Conservation (phyloP, 2,329 filamentous ascomycete genomes). For the Dothideomycetes sp. region DNA sequence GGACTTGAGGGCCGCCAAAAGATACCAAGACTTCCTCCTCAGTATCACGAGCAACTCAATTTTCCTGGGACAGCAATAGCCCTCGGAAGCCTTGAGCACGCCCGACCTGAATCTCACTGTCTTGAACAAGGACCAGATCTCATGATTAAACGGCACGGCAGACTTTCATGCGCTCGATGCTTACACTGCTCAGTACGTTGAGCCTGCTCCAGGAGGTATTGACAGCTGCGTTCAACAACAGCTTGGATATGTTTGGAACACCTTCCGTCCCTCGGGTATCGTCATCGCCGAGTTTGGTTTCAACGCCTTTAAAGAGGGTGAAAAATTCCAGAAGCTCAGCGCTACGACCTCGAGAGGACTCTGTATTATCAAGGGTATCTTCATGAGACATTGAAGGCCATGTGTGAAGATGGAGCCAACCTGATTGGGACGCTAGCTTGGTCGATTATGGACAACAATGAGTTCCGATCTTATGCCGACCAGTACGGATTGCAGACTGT, state of each 20-base stretch:
- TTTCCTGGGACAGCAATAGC: slow-evolving; percentile 44
- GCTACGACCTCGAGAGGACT: slow-evolving; percentile 45
- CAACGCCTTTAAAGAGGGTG: slow-evolving; percentile 37
- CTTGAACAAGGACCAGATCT: slow-evolving; percentile 40
- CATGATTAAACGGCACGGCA: slow-evolving; percentile 18
- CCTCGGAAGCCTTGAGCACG: slow-evolving; percentile 34
- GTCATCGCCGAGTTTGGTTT: slow-evolving; percentile 30
- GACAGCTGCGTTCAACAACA: slow-evolving; percentile 41
- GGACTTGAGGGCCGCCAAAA: slow-evolving; percentile 38
- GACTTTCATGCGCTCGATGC: slow-evolving; percentile 27
- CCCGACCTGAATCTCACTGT: slow-evolving; percentile 38
- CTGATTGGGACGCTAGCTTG: slow-evolving; percentile 27
- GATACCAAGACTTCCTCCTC: slow-evolving; percentile 37
- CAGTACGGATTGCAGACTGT: slow-evolving; percentile 48
- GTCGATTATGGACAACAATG: slow-evolving; percentile 28
- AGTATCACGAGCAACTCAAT: slow-evolving; percentile 46
- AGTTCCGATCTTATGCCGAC: slow-evolving; percentile 41
- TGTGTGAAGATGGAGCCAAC: slow-evolving; percentile 25
- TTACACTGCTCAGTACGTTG: slow-evolving; percentile 20
- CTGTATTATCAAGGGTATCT: slow-evolving; percentile 45
- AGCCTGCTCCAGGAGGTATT: slow-evolving; percentile 26
- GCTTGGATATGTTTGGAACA: slow-evolving; percentile 51
- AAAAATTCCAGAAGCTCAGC: slow-evolving; percentile 39
- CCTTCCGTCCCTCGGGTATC: slow-evolving; percentile 39
- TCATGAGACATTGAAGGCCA: slow-evolving; percentile 24